Evolutionary conservation across 169 alveolate genomes (phyloP).

Genomic region (Plasmodium vivax): DNA sequence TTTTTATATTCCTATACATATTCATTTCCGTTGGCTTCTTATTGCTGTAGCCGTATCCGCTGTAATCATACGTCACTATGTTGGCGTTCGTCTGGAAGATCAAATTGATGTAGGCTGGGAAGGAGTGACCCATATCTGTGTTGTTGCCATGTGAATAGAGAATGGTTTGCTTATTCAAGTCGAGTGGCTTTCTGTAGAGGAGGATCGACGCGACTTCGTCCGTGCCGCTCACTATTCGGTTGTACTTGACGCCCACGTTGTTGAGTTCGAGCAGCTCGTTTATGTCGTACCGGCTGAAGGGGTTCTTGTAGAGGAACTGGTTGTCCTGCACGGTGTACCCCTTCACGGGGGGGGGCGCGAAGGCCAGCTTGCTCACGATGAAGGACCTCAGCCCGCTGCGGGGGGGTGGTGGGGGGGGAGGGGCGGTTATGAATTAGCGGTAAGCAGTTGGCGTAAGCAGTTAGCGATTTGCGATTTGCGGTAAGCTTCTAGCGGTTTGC

Average conservation of each 20-base stretch:
- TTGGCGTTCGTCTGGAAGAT: conserved; percentile 79
- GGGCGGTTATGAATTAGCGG: too few species aligned
- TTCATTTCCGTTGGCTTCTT: conserved; percentile 86
- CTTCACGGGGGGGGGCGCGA: conserved; percentile 76
- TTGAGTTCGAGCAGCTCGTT: neutral
- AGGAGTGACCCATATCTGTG: conserved; percentile 91
- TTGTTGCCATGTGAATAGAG: conserved; percentile 92
- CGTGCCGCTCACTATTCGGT: conserved; percentile 12
- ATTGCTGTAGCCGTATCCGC: conserved; percentile 92
- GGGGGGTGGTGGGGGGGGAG: neutral
- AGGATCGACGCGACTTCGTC: neutral
- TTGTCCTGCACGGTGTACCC: conserved; percentile 80
- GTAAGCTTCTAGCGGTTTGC: neutral
- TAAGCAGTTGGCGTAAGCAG: neutral
- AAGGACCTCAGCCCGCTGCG: conserved; percentile 74
- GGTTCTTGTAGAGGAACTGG: conserved; percentile 54
- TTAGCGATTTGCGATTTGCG: neutral
- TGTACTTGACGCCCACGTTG: conserved; percentile 9
- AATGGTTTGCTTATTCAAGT: conserved; percentile 75
- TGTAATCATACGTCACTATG: conserved; percentile 91
- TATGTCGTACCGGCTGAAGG: neutral
- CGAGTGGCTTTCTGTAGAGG: conserved; percentile 14
- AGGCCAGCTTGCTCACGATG: conserved; percentile 81
- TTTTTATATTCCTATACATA: conserved; percentile 80
- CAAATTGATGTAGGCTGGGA: conserved; percentile 75